Percentiles rank a stretch among this genome's conserved stretches.
Conservation (phyloP, 805 yeast species). For the Candida arabinofermentans region DNA sequence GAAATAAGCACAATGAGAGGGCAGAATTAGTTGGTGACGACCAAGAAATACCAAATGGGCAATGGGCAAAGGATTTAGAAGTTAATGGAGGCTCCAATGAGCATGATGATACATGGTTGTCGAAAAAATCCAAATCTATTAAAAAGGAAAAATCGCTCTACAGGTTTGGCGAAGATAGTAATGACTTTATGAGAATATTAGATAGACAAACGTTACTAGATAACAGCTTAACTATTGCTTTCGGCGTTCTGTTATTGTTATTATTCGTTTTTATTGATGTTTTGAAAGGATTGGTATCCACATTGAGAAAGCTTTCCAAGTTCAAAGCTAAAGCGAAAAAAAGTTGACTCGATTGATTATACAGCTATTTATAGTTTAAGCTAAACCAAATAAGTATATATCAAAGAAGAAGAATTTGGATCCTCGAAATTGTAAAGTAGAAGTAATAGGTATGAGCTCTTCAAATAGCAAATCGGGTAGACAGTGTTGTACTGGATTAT, state of each 20-base stretch:
- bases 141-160: constrained; percentile 16
- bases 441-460: no score
- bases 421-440: no score
- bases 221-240: constrained; percentile 34
- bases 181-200: constrained; percentile 32
- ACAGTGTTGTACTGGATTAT: no score
- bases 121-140: constrained; percentile 20
- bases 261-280: constrained; percentile 2
- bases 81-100: constrained; percentile 4
- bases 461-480: no score
- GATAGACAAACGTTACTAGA: constrained; percentile 44
- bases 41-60: constrained; percentile 28
- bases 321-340: not conserved
- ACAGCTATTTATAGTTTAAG: no score
- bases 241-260: constrained; percentile 10
- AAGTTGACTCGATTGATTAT: no score
- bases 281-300: not conserved
- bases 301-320: not conserved
- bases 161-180: constrained; percentile 27
- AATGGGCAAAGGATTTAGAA: constrained; percentile 26
- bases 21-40: constrained; percentile 20
- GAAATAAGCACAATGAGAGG: constrained; percentile 39
- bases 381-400: no score
- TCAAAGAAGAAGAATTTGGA: not conserved
- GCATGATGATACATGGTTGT: constrained; percentile 30